These are phyloP conservation scores for Exsudoporus frostii DNA, from an alignment of 768 basidiomycete genomes.

Conservation along the genomic window DNA sequence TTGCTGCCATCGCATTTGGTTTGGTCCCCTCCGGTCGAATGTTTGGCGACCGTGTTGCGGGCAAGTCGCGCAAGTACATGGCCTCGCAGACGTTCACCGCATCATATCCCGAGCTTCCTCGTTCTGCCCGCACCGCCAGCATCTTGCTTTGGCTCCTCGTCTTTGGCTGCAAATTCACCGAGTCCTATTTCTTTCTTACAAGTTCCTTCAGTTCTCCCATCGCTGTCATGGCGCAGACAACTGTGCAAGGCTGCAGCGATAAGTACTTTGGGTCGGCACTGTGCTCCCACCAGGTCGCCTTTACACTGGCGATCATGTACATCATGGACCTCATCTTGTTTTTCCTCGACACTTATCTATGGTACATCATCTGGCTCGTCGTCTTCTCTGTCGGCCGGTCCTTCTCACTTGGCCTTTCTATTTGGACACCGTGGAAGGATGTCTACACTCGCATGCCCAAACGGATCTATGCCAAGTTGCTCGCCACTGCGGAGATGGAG, in stretches of 20 bases:
- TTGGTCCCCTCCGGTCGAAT: conserved; percentile 94
- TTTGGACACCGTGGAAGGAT: conserved; percentile 99
- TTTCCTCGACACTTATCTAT: conserved; percentile 99
- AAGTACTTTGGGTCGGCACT: conserved; percentile 74
- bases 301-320: conserved; percentile 97
- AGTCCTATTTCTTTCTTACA: conserved; percentile 98
- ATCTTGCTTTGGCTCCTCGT: conserved; percentile 87
- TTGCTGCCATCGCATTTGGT: conserved; percentile 79
- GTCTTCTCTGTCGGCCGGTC: conserved; percentile 89
- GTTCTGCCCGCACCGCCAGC: conserved; percentile 75
- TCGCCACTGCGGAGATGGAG: conserved; percentile 97
- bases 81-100: conserved; percentile 99
- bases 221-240: conserved; percentile 93
- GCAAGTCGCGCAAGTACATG: conserved; percentile 97
- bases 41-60: conserved; percentile 98
- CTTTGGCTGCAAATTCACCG: conserved; percentile 94
- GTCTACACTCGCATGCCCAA: conserved; percentile 95
- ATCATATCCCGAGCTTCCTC: conserved; percentile 80
- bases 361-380: conserved; percentile 99
- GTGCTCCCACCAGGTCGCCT: conserved; percentile 90
- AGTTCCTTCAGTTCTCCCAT: conserved; percentile 96
- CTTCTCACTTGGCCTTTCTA: conserved; percentile 89
- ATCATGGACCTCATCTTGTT: conserved; percentile 96
- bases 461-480: conserved; percentile 94
- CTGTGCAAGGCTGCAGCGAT: conserved; percentile 87